These are phyloP conservation scores for Gnomoniopsis smithogilvyi DNA, from an alignment of 2,329 filamentous ascomycete species.

Conservation along the genomic window DNA sequence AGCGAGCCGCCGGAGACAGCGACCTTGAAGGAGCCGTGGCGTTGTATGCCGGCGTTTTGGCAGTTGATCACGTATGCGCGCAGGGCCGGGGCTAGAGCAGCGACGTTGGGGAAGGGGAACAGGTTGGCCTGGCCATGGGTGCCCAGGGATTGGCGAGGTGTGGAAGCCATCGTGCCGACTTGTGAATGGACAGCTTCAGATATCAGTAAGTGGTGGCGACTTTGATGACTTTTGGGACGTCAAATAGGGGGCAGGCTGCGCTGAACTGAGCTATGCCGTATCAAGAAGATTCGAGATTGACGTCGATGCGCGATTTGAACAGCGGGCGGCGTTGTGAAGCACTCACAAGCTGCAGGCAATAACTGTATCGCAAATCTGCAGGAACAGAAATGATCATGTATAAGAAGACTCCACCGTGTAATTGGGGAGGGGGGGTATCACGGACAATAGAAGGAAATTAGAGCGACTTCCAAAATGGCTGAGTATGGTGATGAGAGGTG, in stretches of 20 bases:
- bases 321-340: neutral
- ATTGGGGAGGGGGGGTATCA: neutral
- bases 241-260: neutral
- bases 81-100: conserved; percentile 71
- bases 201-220: neutral
- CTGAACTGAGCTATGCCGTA: neutral
- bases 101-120: conserved; percentile 71
- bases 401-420: neutral
- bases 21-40: conserved; percentile 84
- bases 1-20: conserved; percentile 93
- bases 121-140: conserved; percentile 60
- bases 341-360: neutral
- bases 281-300: neutral
- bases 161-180: neutral
- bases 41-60: conserved; percentile 74
- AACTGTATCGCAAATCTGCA: neutral
- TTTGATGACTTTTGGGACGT: no score
- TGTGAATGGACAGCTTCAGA: neutral
- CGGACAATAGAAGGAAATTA: neutral
- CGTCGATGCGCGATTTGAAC: conserved; percentile 15
- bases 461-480: neutral
- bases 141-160: conserved; percentile 37
- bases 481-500: neutral
- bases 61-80: conserved; percentile 78
- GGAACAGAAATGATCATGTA: neutral